phyloP scores from a whole-genome alignment of 2,329 filamentous ascomycete species.

The Pseudogymnoascus sp. region DNA sequence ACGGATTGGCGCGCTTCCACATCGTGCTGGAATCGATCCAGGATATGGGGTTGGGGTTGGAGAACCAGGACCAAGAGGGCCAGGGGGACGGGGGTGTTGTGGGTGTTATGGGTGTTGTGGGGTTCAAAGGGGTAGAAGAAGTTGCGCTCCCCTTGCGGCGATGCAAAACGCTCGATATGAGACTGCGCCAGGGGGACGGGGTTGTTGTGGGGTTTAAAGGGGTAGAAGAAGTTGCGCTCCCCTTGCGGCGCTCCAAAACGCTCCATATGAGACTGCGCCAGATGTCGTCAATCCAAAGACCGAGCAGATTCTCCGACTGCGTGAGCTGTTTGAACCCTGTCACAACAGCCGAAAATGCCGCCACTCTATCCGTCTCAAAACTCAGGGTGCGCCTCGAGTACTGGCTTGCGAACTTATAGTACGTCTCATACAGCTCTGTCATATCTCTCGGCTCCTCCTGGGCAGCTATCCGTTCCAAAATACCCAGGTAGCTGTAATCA shows the following conservation, averaged over 20 bases:
- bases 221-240: neutral
- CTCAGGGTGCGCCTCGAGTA: neutral
- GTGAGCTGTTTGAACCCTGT: neutral
- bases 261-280: neutral
- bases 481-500: neutral
- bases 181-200: neutral
- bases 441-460: neutral
- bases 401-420: neutral
- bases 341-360: neutral
- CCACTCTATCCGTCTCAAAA: neutral
- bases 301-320: neutral
- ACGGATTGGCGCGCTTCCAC: neutral
- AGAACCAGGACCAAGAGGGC: neutral
- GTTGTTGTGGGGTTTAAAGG: neutral
- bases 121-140: neutral
- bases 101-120: too few relatives aligned
- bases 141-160: neutral
- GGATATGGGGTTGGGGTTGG: neutral
- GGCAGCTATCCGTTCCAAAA: neutral
- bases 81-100: neutral
- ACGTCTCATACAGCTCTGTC: neutral
- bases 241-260: neutral
- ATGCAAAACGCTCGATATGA: neutral
- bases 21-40: neutral
- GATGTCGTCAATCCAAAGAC: neutral